Evolutionary conservation across 768 basidiomycete genomes (phyloP), one percentile per base, ranked within the genome.

Genomic region (Tulasnella calospora): DNA sequence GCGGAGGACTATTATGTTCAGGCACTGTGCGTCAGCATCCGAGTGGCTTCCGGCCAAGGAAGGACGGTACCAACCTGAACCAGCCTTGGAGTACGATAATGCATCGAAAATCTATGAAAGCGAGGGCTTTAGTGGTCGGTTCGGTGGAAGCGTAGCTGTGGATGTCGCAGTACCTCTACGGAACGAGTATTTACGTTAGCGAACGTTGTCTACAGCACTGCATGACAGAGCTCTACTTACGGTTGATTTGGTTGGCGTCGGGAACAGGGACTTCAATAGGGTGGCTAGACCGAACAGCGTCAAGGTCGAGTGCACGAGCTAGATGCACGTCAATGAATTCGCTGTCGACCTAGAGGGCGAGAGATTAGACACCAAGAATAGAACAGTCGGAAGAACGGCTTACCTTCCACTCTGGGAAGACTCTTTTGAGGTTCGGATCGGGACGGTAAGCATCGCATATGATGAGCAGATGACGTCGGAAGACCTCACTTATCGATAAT

Each of bases 241-340:
- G 92, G 81, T 92, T 92, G 82, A 95, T 94, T 81, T 92, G 88
- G 82, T 93, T 92, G 10, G 94, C 92, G 83, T 96, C 94, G 0
- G 92, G 92, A 82, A 93, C 94, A 19, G 92, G 91, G 36, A 97
- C 94, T 83, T 98, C 94, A 81, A 99, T 93, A 0, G 97, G 93
- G 83, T 99, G 96, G 15, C 94, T 95, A 30, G 94, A 94, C 12
- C 90, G 85, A 82, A 94, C 94, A 2, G 94, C 89, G 82, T 99
- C 97, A 71, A 97, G 88, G 44, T 86, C 84, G 36, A 98, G 88
- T 19, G 96, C 96, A n/a, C 87, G 85, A 77, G 90, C 89, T 57
- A 96, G 86, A 83, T 94, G 90, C 21, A 86, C 85, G n/a, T 90
- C 90, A 80, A 98, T 91, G 85, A 98, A 98, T 74, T 88, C 88